These are phyloP conservation scores for Botrytis tulipae DNA, from an alignment of 2,329 filamentous ascomycete species.

Conservation along the genomic window DNA sequence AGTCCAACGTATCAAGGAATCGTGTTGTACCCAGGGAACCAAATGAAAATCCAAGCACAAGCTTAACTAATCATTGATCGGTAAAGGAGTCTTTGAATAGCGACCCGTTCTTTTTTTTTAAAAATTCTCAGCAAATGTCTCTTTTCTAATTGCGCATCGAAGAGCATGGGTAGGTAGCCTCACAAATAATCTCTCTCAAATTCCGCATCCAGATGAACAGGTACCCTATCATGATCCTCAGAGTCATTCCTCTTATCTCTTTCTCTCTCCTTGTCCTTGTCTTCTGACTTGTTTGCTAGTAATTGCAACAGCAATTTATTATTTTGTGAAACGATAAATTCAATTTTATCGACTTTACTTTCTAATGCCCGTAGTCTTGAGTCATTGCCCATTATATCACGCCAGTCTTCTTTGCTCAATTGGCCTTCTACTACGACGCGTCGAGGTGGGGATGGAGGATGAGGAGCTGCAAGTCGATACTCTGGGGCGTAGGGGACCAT, in stretches of 20 bases:
- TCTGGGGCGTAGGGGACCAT: constrained; percentile 21
- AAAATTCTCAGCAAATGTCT: constrained; percentile 29
- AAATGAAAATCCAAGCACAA: neutral
- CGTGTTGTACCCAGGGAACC: too few relatives aligned
- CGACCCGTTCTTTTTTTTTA: constrained; percentile 30
- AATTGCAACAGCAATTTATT: constrained; percentile 38
- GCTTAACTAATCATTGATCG: constrained; percentile 26
- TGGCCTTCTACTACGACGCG: constrained; percentile 37
- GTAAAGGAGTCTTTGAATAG: constrained; percentile 37
- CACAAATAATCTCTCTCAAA: constrained; percentile 40
- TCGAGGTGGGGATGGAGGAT: constrained; percentile 34
- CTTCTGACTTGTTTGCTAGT: constrained; percentile 27
- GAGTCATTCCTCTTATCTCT: constrained; percentile 22
- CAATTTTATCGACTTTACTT: constrained; percentile 38
- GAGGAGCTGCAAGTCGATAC: constrained; percentile 24
- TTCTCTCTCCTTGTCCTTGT: constrained; percentile 31
- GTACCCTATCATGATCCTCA: constrained; percentile 36
- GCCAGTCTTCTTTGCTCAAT: constrained; percentile 39
- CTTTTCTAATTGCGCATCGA: constrained; percentile 17
- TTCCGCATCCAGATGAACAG: constrained; percentile 39
- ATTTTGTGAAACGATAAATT: constrained; percentile 37
- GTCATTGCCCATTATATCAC: constrained; percentile 39
- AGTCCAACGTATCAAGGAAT: neutral
- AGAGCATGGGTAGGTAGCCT: constrained; percentile 26
- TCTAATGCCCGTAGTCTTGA: constrained; percentile 36